These are phyloP conservation scores for Sapria himalayana DNA, from an alignment of 345 rosid species.

Conservation along the genomic window DNA sequence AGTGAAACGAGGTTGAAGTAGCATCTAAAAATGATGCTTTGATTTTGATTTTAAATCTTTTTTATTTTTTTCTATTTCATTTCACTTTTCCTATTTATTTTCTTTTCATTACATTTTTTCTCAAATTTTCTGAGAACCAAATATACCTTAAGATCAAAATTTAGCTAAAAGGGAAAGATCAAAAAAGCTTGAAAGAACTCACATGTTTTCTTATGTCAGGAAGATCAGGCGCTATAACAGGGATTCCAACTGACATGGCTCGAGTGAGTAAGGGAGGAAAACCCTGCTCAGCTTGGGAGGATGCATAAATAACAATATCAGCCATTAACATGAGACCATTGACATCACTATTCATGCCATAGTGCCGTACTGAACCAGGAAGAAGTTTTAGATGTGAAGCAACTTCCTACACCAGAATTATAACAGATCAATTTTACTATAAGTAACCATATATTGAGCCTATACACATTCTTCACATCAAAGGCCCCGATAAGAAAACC, in stretches of 20 bases:
- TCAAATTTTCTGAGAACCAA: too few species aligned
- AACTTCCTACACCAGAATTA: slow-evolving; percentile 33
- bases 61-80: too few species aligned
- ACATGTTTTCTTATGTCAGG: slow-evolving; percentile 63
- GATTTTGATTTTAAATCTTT: too few species aligned
- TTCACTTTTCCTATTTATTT: too few species aligned
- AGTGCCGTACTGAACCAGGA: slow-evolving; percentile 46
- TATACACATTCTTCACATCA: too few species aligned
- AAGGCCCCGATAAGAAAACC: too few species aligned
- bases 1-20: too few species aligned
- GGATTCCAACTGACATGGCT: slow-evolving; percentile 80
- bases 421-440: slow-evolving; percentile 4
- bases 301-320: slow-evolving; percentile 74
- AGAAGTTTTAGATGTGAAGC: slow-evolving; percentile 57
- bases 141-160: too few species aligned
- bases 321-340: slow-evolving; percentile 53
- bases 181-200: slow-evolving; percentile 11
- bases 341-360: slow-evolving; percentile 55
- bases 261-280: slow-evolving; percentile 66
- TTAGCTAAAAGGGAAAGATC: slow-evolving; percentile 8
- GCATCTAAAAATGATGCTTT: too few species aligned
- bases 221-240: slow-evolving; percentile 53
- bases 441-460: not conserved
- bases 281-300: slow-evolving; percentile 87
- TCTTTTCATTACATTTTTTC: too few species aligned